A percentile compares a stretch with the other conserved stretches of the same genome.
These are phyloP conservation scores for Suillus luteus DNA, from an alignment of 768 basidiomycete species.

Conservation along the genomic window DNA sequence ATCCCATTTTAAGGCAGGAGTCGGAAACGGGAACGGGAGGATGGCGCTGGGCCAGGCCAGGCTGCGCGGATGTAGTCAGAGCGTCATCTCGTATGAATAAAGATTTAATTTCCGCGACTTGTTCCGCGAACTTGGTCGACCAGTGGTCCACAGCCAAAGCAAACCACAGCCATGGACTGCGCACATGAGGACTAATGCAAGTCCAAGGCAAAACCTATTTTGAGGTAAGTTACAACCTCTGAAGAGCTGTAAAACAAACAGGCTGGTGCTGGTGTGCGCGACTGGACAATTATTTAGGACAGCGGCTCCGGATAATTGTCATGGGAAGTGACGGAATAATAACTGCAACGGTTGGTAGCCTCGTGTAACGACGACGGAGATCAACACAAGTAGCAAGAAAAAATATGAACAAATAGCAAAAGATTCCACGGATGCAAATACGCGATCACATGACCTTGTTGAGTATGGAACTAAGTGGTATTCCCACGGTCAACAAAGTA, in stretches of 20 bases:
- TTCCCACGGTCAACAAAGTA: conserved; percentile 31
- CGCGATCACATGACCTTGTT: conserved; percentile 38
- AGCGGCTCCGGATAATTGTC: conserved; percentile 5
- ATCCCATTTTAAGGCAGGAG: not conserved
- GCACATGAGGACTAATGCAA: not conserved
- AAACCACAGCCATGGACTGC: not conserved
- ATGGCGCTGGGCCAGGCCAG: not conserved
- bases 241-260: not conserved
- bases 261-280: not conserved
- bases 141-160: not conserved
- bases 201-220: not conserved
- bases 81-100: not conserved
- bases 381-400: not conserved
- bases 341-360: conserved; percentile 24
- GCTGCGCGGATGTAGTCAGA: not conserved
- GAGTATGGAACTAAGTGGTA: conserved; percentile 17
- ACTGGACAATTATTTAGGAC: not conserved
- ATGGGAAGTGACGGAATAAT: conserved; percentile 5
- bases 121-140: not conserved
- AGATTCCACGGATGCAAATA: conserved; percentile 24
- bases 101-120: conserved; percentile 6
- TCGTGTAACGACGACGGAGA: conserved; percentile 37
- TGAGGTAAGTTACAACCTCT: not conserved
- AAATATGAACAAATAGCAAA: conserved; percentile 14
- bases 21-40: not conserved